Percentiles rank a stretch among this genome's conserved stretches.
Conservation (phyloP, 441 rosid species). For the Adansonia rubrostipa region DNA sequence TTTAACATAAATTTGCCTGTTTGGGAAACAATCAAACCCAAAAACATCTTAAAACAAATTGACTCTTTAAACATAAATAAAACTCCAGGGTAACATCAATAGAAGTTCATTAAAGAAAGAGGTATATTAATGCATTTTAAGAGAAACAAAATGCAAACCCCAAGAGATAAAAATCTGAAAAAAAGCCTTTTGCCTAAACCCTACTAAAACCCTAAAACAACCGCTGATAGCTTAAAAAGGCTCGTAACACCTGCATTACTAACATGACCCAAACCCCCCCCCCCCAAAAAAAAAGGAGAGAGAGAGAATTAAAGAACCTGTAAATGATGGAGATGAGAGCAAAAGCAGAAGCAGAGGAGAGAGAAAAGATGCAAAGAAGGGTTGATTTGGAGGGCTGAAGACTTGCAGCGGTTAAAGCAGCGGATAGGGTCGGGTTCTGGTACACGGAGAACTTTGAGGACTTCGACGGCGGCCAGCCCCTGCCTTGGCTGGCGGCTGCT, state of each 20-base stretch:
- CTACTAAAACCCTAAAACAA: conserved; percentile 27
- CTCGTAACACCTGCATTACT: background rate
- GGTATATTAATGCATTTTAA: background rate
- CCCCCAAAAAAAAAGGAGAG: background rate
- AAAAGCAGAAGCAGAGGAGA: conserved; percentile 68
- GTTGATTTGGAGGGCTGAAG: conserved; percentile 69
- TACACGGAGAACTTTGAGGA: conserved; percentile 75
- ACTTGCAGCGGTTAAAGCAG: conserved; percentile 77
- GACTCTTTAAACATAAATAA: background rate
- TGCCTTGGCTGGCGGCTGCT: conserved; percentile 20
- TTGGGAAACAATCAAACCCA: background rate
- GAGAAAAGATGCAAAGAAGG: conserved; percentile 45
- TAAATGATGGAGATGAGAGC: conserved; percentile 54
- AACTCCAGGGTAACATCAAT: background rate
- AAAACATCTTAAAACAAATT: background rate
- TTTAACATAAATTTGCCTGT: background rate
- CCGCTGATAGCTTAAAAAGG: conserved; percentile 4
- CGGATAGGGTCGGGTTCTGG: conserved; percentile 72
- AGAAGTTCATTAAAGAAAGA: background rate
- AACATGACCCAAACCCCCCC: no score
- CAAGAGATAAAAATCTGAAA: background rate
- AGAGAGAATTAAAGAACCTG: conserved; percentile 43
- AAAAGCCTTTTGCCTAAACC: conserved; percentile 24
- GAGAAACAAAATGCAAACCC: background rate
- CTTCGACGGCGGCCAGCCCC: conserved; percentile 43